Base-by-base conservation (phyloP, 2,329 filamentous ascomycete genomes). In the Sclerotinia trifoliorum region DNA sequence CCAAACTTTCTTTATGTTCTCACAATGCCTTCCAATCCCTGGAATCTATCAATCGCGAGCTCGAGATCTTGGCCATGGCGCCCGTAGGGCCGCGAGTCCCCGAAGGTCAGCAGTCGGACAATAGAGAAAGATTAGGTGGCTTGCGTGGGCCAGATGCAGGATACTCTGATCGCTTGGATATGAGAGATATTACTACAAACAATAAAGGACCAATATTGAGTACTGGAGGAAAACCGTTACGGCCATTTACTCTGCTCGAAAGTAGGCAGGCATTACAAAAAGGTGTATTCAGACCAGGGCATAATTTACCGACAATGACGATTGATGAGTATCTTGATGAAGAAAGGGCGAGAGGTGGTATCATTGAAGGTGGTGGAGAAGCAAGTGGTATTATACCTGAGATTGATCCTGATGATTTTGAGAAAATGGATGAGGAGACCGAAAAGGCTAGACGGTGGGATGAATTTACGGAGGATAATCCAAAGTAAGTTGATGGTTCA, bases 281-380 rank as follows among this genome's bases (percentile, higher is more conserved):
- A 69, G 90, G 90, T 3, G 94, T 99, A 0, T 99, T 99, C 80
- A 86, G 92, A 67, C 88, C 93, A 0, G 93, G 95, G 10, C 95
- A 99, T 78, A 97, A 92, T 79, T 81, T 99, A 69, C 95, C 95
- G 0, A 98, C 95, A 3, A 98, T 99, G 95, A 92, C 88, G 1
- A 97, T 99, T 70, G 95, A 99, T 74, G 95, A 99, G 81, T 99
- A 98, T 77, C 83, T 99, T 21, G 95, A 96, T 65, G 94, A 98
- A 79, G 95, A 98, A 81, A 86, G 86, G 76, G 85, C 86, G 73
- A 84, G 91, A 71, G 95, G 95, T 21, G 92, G 92, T 26, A 94
- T 99, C 69, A 92, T 98, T 67, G 91, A 97, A 77, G 95, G 94
- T 48, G 93, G 93, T 42, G 94, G 94, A 24, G 91, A 91, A 75